phyloP scores from a whole-genome alignment of 352 stramenopile species.

The Thalassiosira exigua region DNA sequence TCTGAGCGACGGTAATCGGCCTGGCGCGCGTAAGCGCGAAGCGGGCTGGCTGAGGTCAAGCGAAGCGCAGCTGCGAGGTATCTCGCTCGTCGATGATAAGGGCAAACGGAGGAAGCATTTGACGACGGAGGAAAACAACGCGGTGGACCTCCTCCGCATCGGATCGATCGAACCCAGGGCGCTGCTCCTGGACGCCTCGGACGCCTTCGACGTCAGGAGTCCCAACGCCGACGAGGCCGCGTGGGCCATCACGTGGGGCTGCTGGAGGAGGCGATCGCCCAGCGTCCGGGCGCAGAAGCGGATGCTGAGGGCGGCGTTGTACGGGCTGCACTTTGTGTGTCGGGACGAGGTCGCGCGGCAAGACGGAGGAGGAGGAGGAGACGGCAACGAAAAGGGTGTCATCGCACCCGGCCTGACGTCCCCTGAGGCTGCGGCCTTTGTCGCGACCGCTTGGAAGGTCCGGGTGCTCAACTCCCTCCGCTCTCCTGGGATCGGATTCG shows the following conservation, averaged over 20 bases:
- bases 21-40: too few relatives aligned
- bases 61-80: too few relatives aligned
- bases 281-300: constrained; percentile 78
- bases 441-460: constrained; percentile 69
- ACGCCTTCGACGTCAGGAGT: constrained; percentile 79
- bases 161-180: constrained; percentile 81
- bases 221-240: constrained; percentile 74
- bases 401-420: constrained; percentile 63
- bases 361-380: constrained; percentile 12
- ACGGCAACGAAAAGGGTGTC: background rate
- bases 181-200: constrained; percentile 79
- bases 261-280: constrained; percentile 60
- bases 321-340: constrained; percentile 82
- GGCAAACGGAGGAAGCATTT: too few relatives aligned
- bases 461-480: constrained; percentile 75
- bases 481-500: constrained; percentile 68
- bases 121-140: too few relatives aligned
- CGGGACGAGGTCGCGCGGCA: constrained; percentile 51
- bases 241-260: constrained; percentile 48
- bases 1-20: too few relatives aligned
- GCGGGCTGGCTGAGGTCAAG: too few relatives aligned
- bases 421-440: constrained; percentile 62
- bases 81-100: too few relatives aligned
- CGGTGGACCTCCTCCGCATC: constrained; percentile 78
- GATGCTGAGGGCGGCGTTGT: constrained; percentile 76